Percentiles rank a stretch among this genome's conserved stretches.
phyloP scores from a whole-genome alignment of 257 asterid genomes.

The Fraxinus excelsior region DNA sequence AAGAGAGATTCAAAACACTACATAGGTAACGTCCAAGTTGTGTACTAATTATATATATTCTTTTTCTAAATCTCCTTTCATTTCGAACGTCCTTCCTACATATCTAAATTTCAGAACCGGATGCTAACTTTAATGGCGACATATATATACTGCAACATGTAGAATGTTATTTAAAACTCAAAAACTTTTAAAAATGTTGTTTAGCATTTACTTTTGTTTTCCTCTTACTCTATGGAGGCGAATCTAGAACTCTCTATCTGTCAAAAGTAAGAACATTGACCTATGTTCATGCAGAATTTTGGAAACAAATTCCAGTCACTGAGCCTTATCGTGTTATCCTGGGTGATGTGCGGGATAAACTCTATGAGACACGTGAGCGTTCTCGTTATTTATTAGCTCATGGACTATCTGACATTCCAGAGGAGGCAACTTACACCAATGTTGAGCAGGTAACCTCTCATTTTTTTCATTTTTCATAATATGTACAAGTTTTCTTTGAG shows the following conservation, averaged over 20 bases:
- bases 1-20: constrained; percentile 58
- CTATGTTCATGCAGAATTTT: constrained; percentile 45
- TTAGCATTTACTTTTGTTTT: neutral
- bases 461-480: neutral
- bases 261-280: neutral
- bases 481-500: neutral
- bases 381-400: constrained; percentile 55
- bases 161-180: neutral
- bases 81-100: neutral
- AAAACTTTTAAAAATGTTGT: neutral
- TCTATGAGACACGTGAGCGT: constrained; percentile 65
- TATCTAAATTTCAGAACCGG: neutral
- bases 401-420: constrained; percentile 54
- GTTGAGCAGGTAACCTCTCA: constrained; percentile 46
- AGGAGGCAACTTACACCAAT: constrained; percentile 57
- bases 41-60: neutral
- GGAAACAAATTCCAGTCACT: constrained; percentile 55
- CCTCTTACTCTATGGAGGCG: neutral
- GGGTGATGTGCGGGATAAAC: constrained; percentile 67
- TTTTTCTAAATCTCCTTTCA: neutral
- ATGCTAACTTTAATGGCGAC: neutral
- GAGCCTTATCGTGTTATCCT: constrained; percentile 71
- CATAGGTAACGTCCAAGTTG: constrained; percentile 43
- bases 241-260: neutral
- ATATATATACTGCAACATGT: no score